Evolutionary conservation across 2,329 filamentous ascomycete genomes (phyloP), one percentile per base, ranked within the genome.

Genomic region (Diaporthe ilicicola): DNA sequence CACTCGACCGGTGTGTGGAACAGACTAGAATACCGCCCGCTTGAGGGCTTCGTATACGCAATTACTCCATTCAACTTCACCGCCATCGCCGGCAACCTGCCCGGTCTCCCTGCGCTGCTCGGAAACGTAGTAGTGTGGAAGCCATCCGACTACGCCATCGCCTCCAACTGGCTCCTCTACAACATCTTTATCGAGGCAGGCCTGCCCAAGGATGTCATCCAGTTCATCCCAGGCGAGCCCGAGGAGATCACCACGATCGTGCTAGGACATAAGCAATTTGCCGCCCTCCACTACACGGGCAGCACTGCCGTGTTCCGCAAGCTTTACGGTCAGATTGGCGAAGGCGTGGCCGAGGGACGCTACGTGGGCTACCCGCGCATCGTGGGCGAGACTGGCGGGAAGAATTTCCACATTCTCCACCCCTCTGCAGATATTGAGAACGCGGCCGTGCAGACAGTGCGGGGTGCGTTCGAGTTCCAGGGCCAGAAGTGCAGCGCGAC

Each of bases 51-150:
- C 81, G 94, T 98, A 73, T 98, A 98, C 80, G 95, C 95, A 44
- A 90, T 98, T 76, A 94, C 92, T 72, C 95, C 95, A 53, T 98
- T 98, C 88, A 98, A 98, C 86, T 98, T 98, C 84, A 98, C 95
- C 27, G 95, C 95, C 74, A 97, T 98, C 76, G 94, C 91, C 13
- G 95, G 92, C 70, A 98, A 97, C 83, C 86, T 98, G 51, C 90
- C 93, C 19, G 92, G 90, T 59, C 92, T 93, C 0, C 94, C 95
- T 17, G 94, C 94, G 0, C 84, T 98, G 69, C 91, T 98, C 86
- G 95, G 95, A 71, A 98, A 98, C 81, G 95, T 98, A 1, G 94
- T 97, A 5, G 84, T 98, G 56, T 98, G 95, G 95, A 98, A 98
- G 87, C 95, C 95, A n/a, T 96, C 93, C 17, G 94, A 95, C 76